Evolutionary conservation across 2,329 filamentous ascomycete species (phyloP).

Genomic region (Scedosporium dehoogii): DNA sequence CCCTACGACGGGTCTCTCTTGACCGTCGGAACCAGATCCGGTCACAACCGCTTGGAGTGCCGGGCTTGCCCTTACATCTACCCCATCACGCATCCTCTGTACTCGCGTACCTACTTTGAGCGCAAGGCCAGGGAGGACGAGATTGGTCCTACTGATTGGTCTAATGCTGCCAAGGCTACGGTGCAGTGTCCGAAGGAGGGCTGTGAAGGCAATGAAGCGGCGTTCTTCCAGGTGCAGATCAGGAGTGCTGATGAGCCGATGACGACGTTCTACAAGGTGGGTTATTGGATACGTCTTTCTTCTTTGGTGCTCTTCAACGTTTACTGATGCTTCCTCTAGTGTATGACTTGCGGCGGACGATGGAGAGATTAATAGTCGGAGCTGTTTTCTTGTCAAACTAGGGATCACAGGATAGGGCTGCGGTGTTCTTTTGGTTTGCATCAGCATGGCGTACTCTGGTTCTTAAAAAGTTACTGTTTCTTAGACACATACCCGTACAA

Average conservation of each 20-base stretch:
- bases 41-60: conserved; percentile 81
- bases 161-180: conserved; percentile 76
- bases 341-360: conserved; percentile 54
- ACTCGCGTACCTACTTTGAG: conserved; percentile 73
- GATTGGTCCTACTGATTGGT: conserved; percentile 80
- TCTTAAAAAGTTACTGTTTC: neutral
- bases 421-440: neutral
- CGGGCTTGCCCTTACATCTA: conserved; percentile 92
- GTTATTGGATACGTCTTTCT: conserved; percentile 11
- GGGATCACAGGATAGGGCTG: neutral
- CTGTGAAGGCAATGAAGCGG: conserved; percentile 77
- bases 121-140: conserved; percentile 84
- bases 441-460: neutral
- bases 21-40: conserved; percentile 53
- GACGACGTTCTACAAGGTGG: conserved; percentile 91
- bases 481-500: neutral
- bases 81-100: conserved; percentile 68
- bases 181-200: conserved; percentile 74
- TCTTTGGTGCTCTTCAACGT: neutral
- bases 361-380: conserved; percentile 47
- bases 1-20: conserved; percentile 77
- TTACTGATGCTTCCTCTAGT: conserved; percentile 30
- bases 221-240: conserved; percentile 96
- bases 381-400: neutral
- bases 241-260: conserved; percentile 96